Conservation (phyloP, 1,139 yeast genomes). For the Debaryomyces coudertii region DNA sequence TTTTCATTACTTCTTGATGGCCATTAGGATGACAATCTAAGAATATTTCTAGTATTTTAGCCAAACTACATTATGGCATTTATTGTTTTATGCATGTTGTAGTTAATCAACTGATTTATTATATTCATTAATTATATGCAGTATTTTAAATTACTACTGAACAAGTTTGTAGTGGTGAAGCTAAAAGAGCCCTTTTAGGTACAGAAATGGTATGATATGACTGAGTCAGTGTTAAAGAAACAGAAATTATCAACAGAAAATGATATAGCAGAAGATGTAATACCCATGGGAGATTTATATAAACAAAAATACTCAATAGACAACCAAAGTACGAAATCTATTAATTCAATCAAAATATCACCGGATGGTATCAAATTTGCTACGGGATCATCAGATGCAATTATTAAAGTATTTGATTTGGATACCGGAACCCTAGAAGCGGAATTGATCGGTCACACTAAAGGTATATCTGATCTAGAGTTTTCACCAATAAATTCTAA, state of each 20-base stretch:
- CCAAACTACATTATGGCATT: too few species aligned
- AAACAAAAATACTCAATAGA: conserved; percentile 7
- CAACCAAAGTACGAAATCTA: conserved; percentile 12
- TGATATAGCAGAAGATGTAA: not conserved
- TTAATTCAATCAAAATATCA: conserved; percentile 59
- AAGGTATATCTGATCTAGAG: conserved; percentile 68
- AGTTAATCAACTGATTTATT: too few species aligned
- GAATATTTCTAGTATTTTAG: too few species aligned
- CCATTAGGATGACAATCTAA: too few species aligned
- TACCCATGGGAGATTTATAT: conserved; percentile 10
- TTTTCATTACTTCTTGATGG: not conserved
- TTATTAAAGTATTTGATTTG: conserved; percentile 28
- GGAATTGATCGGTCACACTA: conserved; percentile 61
- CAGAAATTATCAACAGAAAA: conserved; percentile 1
- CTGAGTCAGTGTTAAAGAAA: conserved; percentile 12
- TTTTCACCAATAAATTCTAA: conserved; percentile 76
- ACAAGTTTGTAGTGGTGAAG: not conserved
- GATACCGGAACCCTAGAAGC: conserved; percentile 26
- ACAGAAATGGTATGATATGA: conserved; percentile 9
- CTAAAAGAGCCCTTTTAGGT: not conserved
- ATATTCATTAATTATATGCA: too few species aligned
- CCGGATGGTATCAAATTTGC: conserved; percentile 72
- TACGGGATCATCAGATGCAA: conserved; percentile 43
- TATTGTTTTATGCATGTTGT: too few species aligned
- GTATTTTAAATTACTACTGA: not conserved